Evolutionary conservation across 805 yeast genomes (phyloP), one percentile per base, ranked within the genome.

Genomic region (Yamadazyma takamatsuzukensis): DNA sequence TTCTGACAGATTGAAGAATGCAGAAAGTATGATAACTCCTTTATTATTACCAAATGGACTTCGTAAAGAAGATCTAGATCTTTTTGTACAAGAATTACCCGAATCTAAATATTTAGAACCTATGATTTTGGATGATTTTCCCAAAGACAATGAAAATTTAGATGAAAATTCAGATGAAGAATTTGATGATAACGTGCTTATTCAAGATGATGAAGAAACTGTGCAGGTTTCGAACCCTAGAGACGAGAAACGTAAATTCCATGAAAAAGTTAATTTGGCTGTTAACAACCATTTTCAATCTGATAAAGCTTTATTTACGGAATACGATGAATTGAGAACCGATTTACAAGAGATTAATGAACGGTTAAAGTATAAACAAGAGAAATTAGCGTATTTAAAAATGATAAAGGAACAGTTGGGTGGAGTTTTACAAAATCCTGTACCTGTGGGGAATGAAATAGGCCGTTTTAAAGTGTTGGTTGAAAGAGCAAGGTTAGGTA

Each of bases 1-100:
- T n/a, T 51, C 49, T 36, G 57, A 52, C n/a, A 47, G 48, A 25
- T 36, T 65, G 18, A 30, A 25, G 14, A 48, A 48, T 15, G 37
- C 56, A 5, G 41, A 47, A 19, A 21, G 29, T 4, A 31, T 54
- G 6, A 32, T 56, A 22, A 44, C 40, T 32, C 68, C 68, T 0
- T 44, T 62, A 23, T 27, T 57, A 13, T 29, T 59, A 4, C 57
- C 63, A 3, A 54, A 49, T 13, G 27, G 9, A 28, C 25, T 15
- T 11, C 27, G 22, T 37, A 48, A 19, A 8, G 23, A 35, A 9
- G 50, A 56, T 29, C 44, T 61, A 18, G 48, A 40, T 15, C 40
- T 42, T 4, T 42, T 64, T 37, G 47, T 58, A 7, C 28, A 34
- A 2, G 60, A 55, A 27, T 44, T 65, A 21, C 71, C 71, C 3